Evolutionary conservation across 2,329 filamentous ascomycete genomes (phyloP).

Genomic region (Cordyceps pruinosa): DNA sequence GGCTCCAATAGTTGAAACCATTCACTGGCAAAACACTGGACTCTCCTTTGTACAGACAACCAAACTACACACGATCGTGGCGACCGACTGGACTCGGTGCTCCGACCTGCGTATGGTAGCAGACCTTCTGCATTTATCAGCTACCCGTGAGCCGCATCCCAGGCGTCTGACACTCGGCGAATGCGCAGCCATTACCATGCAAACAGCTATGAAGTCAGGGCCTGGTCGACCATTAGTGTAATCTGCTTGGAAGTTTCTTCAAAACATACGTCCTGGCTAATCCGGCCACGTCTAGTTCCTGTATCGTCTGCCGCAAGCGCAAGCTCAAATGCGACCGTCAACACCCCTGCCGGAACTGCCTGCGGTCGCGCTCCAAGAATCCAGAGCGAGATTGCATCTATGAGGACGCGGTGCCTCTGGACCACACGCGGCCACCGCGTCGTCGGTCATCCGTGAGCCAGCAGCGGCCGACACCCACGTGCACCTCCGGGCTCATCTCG

Average conservation of each 20-base stretch:
- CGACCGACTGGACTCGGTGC: too few relatives aligned
- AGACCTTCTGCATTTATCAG: neutral
- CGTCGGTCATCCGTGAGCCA: neutral
- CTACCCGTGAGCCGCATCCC: neutral
- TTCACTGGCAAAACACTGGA: too few relatives aligned
- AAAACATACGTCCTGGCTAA: neutral
- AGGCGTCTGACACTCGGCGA: neutral
- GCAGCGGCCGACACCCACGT: neutral
- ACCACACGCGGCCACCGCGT: neutral
- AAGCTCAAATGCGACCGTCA: slow-evolving; percentile 37
- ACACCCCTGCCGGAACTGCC: slow-evolving; percentile 35
- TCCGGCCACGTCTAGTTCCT: slow-evolving; percentile 25
- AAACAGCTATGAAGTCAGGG: neutral
- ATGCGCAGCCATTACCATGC: neutral
- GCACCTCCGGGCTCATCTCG: slow-evolving; percentile 2
- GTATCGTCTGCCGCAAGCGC: slow-evolving; percentile 33
- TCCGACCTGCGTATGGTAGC: too few relatives aligned
- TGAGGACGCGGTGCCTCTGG: slow-evolving; percentile 9
- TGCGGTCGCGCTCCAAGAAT: slow-evolving; percentile 25
- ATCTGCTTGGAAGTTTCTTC: neutral
- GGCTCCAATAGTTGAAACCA: too few relatives aligned
- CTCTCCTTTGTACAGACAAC: too few relatives aligned
- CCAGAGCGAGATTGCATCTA: slow-evolving; percentile 26
- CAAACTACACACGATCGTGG: too few relatives aligned
- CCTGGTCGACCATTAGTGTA: slow-evolving; percentile 1